Base-by-base conservation (phyloP, 2,329 filamentous ascomycete species). In the Aurifilum marmelostoma region DNA sequence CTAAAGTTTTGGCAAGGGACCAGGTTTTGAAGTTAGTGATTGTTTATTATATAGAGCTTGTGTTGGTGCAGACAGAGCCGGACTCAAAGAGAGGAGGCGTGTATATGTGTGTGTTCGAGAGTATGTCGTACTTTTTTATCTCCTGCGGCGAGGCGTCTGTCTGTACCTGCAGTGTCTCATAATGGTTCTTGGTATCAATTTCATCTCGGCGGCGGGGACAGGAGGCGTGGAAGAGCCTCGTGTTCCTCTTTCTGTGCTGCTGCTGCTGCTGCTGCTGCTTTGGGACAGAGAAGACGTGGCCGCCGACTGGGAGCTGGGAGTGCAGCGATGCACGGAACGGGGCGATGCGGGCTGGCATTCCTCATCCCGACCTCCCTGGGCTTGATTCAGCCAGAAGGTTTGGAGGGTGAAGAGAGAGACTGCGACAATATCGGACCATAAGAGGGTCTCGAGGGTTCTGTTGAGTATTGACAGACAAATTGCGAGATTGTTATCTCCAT, bases 111-210 rank as follows among this genome's bases (percentile, higher is more conserved):
- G n/a, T n/a, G n/a, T n/a, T n/a, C n/a, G n/a, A n/a, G n/a, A n/a
- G n/a, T 39, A 11, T 39, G 27, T 59, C 75, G 12, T 67, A 93
- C 91, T 92, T 95, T 80, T 98, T 98, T 71, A 98, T 94, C 66
- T 97, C 93, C 11, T 84, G 83, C 0, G 87, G 81, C 21, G 91
- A 88, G 54, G 95, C 94, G 72, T 87, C 86, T 56, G 85, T 84
- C 0, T 87, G 81, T n/a, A 99, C 79, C 56, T 90, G 87, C 65
- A 99, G 86, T 54, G 90, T 89, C 75, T 95, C 91, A 80, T 99
- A 99, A 81, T 97, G 91, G 71, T 89, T 93, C 74, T 77, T 82
- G 73, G 73, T 73, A 69, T 77, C 73, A n/a, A 75, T 75, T 37
- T 76, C 74, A 72, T 76, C 71, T 60, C 70, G 71, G 58, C 73